Percentiles rank a stretch among this genome's conserved stretches.
Conservation (phyloP, 768 basidiomycete genomes). For the Boletus vermiculosoides region DNA sequence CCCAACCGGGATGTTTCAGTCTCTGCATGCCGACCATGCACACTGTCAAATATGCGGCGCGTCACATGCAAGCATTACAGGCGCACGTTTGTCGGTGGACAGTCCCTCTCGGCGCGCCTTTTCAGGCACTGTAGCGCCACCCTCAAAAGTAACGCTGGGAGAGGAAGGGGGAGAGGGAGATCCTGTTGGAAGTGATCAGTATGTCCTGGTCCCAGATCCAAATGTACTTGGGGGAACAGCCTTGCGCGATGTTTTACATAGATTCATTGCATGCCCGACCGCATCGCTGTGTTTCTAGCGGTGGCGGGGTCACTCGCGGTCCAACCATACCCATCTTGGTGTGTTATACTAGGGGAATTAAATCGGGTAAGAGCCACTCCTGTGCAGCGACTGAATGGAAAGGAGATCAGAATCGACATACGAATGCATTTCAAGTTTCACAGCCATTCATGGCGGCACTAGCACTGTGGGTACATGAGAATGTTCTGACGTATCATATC, state of each 20-base stretch:
- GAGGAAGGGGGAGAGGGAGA: background rate
- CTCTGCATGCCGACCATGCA: background rate
- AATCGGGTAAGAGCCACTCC: background rate
- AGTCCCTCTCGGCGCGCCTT: background rate
- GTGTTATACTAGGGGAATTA: background rate
- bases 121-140: background rate
- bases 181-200: background rate
- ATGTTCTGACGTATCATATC: background rate
- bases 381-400: background rate
- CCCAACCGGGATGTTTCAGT: background rate
- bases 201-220: background rate
- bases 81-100: background rate
- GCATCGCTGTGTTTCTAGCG: background rate
- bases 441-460: background rate
- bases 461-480: background rate
- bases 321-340: background rate
- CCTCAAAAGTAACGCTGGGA: background rate
- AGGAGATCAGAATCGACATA: background rate
- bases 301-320: background rate
- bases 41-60: background rate
- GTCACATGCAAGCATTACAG: background rate
- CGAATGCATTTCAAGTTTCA: background rate
- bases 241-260: background rate
- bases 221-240: background rate
- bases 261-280: background rate